These are phyloP conservation scores for Pleurotus cornucopiae DNA, from an alignment of 768 basidiomycete species.

Conservation along the genomic window DNA sequence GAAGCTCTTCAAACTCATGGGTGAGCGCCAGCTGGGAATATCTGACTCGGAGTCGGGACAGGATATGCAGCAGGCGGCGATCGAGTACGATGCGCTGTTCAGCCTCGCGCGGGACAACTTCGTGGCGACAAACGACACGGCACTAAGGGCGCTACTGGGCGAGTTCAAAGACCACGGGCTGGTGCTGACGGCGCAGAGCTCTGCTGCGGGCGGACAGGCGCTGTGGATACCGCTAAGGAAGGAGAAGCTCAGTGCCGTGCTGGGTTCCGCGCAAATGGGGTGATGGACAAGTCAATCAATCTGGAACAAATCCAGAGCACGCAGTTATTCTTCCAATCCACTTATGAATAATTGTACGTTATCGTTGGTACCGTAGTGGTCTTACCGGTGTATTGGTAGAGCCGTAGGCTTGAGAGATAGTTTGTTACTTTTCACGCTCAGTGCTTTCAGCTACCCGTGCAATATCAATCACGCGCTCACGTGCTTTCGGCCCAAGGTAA, in stretches of 20 bases:
- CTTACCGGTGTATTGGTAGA: no score
- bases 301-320: neutral
- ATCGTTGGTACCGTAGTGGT: no score
- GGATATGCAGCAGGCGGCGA: constrained; percentile 51
- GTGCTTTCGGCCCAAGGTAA: no score
- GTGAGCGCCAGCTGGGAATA: constrained; percentile 60
- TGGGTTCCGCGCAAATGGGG: constrained; percentile 21
- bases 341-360: no score
- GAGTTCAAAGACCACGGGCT: constrained; percentile 92
- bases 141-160: constrained; percentile 74
- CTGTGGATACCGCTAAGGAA: constrained; percentile 87
- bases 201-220: constrained; percentile 49
- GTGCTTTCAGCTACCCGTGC: no score
- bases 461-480: no score
- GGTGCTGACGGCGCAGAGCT: constrained; percentile 51
- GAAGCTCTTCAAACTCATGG: constrained; percentile 74
- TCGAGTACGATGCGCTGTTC: constrained; percentile 67
- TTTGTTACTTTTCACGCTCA: no score
- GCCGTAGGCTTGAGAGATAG: no score
- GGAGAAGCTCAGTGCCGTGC: constrained; percentile 57
- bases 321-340: no score
- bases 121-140: constrained; percentile 84
- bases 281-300: neutral
- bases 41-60: constrained; percentile 36
- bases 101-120: constrained; percentile 76